A percentile compares a stretch with the other conserved stretches of the same genome.
Evolutionary conservation across 1,284 basidiomycete species (phyloP).

Genomic region (Sanghuangporus sanghuang): DNA sequence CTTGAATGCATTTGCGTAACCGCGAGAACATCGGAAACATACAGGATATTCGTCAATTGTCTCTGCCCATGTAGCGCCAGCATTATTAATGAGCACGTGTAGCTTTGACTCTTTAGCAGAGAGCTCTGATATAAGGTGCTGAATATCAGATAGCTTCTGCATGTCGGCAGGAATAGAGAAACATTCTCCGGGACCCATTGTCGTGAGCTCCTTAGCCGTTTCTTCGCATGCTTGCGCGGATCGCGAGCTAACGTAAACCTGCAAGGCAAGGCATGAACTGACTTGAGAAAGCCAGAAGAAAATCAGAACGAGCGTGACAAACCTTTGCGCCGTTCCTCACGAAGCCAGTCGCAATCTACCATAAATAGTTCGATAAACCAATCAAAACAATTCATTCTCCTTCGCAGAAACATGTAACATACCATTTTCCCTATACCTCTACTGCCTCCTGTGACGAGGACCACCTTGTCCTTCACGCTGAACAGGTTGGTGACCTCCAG

Average conservation of each 20-base stretch:
- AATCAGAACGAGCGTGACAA: constrained; percentile 5
- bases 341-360: constrained; percentile 62
- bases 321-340: constrained; percentile 63
- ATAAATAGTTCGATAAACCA: not conserved
- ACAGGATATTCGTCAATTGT: constrained; percentile 53
- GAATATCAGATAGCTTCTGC: constrained; percentile 53
- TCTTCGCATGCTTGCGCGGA: constrained; percentile 49
- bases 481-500: constrained; percentile 45
- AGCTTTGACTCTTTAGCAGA: constrained; percentile 46
- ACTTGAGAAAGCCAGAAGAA: not conserved
- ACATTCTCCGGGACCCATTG: constrained; percentile 52
- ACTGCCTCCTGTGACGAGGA: constrained; percentile 69
- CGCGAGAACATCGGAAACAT: constrained; percentile 20
- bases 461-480: constrained; percentile 54
- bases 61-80: constrained; percentile 62
- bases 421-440: constrained; percentile 70
- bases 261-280: constrained; percentile 4
- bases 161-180: constrained; percentile 57
- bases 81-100: constrained; percentile 66
- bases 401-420: constrained; percentile 20
- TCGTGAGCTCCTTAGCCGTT: constrained; percentile 52
- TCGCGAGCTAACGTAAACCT: constrained; percentile 70
- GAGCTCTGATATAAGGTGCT: constrained; percentile 48
- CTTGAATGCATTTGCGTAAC: constrained; percentile 19
- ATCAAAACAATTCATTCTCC: not conserved